phyloP scores from a whole-genome alignment of 306 rosid species.

The Fagus crenata region DNA sequence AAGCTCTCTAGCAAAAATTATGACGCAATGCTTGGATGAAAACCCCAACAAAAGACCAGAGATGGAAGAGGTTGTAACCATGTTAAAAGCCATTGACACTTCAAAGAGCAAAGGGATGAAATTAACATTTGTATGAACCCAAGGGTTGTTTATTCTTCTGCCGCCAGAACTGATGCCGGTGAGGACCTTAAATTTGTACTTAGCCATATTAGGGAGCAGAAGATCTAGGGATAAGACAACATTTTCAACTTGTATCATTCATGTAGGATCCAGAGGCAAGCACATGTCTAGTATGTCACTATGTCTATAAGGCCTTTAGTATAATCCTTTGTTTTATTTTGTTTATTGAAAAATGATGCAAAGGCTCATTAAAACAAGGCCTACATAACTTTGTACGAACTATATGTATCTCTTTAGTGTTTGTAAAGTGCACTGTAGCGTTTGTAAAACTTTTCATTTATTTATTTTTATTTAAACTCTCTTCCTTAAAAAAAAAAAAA shows the following conservation, averaged over 20 bases:
- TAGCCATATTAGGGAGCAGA: too few species aligned
- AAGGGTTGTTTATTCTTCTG: not conserved
- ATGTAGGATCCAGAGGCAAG: too few species aligned
- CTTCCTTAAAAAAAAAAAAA: too few species aligned
- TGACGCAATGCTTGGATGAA: conserved; percentile 21
- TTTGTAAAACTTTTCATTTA: too few species aligned
- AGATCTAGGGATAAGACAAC: too few species aligned
- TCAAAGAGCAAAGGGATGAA: not conserved
- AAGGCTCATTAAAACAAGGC: not conserved
- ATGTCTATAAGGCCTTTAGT: not conserved
- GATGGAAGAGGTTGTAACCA: conserved; percentile 19
- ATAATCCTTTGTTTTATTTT: not conserved
- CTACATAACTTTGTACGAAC: not conserved
- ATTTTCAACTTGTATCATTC: too few species aligned
- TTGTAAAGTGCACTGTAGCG: not conserved
- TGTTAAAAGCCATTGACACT: conserved; percentile 2
- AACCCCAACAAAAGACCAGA: conserved; percentile 24
- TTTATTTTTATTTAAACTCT: too few species aligned
- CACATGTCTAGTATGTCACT: too few species aligned
- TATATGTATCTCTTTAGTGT: not conserved
- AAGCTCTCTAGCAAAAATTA: conserved; percentile 10
- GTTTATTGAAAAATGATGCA: not conserved
- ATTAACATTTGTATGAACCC: not conserved
- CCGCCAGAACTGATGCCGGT: not conserved
- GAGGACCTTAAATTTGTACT: not conserved